phyloP scores from a whole-genome alignment of 345 rosid species.

The Ceriops tagal region DNA sequence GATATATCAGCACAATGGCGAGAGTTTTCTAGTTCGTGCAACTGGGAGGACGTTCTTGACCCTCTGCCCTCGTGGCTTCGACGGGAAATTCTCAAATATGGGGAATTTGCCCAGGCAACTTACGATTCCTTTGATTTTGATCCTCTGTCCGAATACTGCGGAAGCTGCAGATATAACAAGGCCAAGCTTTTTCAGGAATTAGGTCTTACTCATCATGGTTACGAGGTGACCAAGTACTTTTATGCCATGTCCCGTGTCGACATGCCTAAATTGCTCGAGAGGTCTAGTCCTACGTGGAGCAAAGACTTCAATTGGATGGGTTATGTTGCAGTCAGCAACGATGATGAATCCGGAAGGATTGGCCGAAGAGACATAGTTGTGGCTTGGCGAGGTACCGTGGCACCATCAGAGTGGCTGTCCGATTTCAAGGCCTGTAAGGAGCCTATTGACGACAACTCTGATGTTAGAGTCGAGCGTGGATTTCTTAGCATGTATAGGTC shows the following conservation, averaged over 20 bases:
- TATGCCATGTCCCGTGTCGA: conserved; percentile 39
- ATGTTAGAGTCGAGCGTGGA: conserved; percentile 34
- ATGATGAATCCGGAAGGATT: conserved; percentile 25
- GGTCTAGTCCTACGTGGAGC: conserved; percentile 33
- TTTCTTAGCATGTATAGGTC: conserved; percentile 44
- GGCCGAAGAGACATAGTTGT: conserved; percentile 46
- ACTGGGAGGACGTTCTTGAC: conserved; percentile 38
- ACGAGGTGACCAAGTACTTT: conserved; percentile 32
- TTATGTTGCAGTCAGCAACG: conserved; percentile 34
- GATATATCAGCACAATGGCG: conserved; percentile 27
- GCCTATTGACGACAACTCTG: conserved; percentile 20
- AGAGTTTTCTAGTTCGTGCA: conserved; percentile 28
- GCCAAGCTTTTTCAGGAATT: conserved; percentile 27
- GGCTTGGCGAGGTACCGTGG: conserved; percentile 46
- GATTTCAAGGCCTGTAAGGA: conserved; percentile 32
- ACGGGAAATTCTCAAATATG: conserved; percentile 41
- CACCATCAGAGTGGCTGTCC: conserved; percentile 35
- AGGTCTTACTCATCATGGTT: conserved; percentile 30
- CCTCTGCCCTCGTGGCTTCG: conserved; percentile 46
- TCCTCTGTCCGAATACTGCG: conserved; percentile 37
- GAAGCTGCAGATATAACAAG: conserved; percentile 36
- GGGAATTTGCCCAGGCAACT: conserved; percentile 41
- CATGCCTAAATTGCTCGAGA: conserved; percentile 37
- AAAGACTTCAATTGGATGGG: conserved; percentile 53
- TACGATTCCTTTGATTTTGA: conserved; percentile 47